Base-by-base conservation (phyloP, 2,329 filamentous ascomycete genomes). In the Cercospora citrullina region DNA sequence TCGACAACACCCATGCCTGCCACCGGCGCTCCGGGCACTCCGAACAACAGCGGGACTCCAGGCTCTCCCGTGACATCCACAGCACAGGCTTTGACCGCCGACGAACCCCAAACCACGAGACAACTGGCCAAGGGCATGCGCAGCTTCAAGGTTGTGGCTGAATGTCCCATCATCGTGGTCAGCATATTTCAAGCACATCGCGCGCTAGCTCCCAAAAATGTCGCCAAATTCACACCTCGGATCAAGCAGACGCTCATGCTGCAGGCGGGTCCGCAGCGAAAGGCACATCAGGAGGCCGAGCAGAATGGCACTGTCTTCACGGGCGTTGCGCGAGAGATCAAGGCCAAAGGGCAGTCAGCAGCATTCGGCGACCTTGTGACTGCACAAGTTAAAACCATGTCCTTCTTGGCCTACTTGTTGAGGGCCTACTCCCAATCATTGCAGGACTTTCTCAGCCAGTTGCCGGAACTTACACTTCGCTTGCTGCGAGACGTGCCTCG, bases 381-480 rank as follows among this genome's bases (percentile, higher is more conserved):
- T 0, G 93, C 94, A 1, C 96, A 99, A 79, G 95, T 99, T 16
- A 98, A 99, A 84, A 98, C 94, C 0, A 98, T 99, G 94, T 98
- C 94, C 75, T 99, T 99, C 75, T 80, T 99, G 72, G 96, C 96
- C 1, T 99, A 98, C 77, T 83, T 99, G 0, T 86, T 99, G 12
- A 85, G 95, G 53, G 91, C 96, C 59, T 96, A 97, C 79, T 89
- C 93, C 2, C 90, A 91, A 67, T 91, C 97, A 72, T 83, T 99
- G 9, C 88, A 89, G 10, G 95, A 99, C 74, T 98, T 99, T 74
- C 82, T 99, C 30, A 90, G 89, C 0, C 90, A 89, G 0, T 83
- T 99, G 16, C 95, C 95, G 0, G 90, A 91, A 36, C 94, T 98
- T 42, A 92, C 98, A 3, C 92, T 99, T 6, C 88, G 95, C 5